These are phyloP conservation scores for Pholiota microspora DNA, from an alignment of 768 basidiomycete genomes.

Conservation along the genomic window DNA sequence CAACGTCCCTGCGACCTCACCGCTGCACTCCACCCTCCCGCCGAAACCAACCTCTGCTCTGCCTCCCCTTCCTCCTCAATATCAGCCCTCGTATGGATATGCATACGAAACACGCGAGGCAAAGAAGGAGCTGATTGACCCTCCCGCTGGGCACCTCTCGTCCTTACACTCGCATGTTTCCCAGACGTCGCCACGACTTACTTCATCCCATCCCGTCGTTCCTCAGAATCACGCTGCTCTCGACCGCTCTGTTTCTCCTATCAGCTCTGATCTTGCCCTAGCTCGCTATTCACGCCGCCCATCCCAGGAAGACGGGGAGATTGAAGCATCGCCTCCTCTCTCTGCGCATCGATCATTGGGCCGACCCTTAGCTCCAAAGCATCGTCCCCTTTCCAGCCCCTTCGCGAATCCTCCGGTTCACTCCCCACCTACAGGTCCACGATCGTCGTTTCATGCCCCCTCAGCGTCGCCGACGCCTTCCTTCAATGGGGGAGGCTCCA, in stretches of 20 bases:
- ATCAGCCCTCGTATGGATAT: not conserved
- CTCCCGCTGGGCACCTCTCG: not conserved
- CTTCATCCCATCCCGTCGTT: not conserved
- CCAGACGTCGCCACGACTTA: not conserved
- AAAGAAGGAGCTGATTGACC: constrained; percentile 4
- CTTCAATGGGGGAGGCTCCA: not conserved
- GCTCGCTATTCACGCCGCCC: not conserved
- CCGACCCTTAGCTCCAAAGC: not conserved
- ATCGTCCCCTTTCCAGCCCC: not conserved
- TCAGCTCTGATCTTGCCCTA: not conserved
- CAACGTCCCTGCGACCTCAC: too few species aligned
- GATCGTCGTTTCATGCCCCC: not conserved
- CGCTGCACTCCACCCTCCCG: not conserved
- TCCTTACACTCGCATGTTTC: not conserved
- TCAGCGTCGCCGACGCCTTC: not conserved
- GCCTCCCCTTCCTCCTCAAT: not conserved
- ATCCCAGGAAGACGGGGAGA: constrained; percentile 50
- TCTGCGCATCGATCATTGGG: not conserved
- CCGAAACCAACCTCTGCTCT: not conserved
- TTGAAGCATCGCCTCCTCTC: constrained; percentile 23
- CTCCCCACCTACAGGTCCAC: constrained; percentile 1
- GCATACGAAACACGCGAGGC: not conserved
- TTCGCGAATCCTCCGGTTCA: not conserved
- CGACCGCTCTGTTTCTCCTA: not conserved
- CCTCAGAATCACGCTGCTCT: too few species aligned